Evolutionary conservation across 2,329 filamentous ascomycete genomes (phyloP).

Genomic region (Cladophialophora exuberans): DNA sequence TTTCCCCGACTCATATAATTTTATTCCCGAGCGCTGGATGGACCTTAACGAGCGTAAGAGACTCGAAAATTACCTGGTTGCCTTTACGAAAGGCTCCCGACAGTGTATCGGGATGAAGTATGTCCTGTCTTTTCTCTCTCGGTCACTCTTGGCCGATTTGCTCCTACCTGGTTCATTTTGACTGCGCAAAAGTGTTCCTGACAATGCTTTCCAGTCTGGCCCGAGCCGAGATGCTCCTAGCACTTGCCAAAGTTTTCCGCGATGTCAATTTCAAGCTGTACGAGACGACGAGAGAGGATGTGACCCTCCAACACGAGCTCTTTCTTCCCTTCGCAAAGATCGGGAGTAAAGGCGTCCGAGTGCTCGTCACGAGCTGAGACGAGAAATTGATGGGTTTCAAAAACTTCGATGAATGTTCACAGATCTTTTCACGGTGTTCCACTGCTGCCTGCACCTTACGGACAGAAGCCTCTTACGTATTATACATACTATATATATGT

Average conservation of each 20-base stretch:
- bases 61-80: slow-evolving; percentile 45
- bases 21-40: slow-evolving; percentile 29
- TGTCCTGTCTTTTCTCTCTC: too few relatives aligned
- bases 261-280: slow-evolving; percentile 16
- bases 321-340: slow-evolving; percentile 29
- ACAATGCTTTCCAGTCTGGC: slow-evolving; percentile 25
- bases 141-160: too few relatives aligned
- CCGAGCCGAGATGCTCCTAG: slow-evolving; percentile 21
- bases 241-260: slow-evolving; percentile 15
- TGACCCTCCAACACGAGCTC: slow-evolving; percentile 33
- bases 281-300: slow-evolving; percentile 34
- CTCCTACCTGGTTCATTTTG: too few relatives aligned
- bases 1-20: slow-evolving; percentile 40
- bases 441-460: too few relatives aligned
- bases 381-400: too few relatives aligned
- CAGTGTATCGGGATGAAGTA: slow-evolving; percentile 45
- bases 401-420: too few relatives aligned
- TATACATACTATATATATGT: too few relatives aligned
- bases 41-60: slow-evolving; percentile 30
- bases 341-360: slow-evolving; percentile 32
- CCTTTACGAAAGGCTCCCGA: slow-evolving; percentile 47
- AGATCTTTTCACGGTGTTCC: too few relatives aligned
- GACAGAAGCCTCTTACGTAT: too few relatives aligned
- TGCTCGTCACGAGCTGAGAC: slow-evolving; percentile 5
- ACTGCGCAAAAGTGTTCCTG: slow-evolving; percentile 32